Conservation (phyloP, 352 stramenopile genomes). For the Globisporangium apiculatum region DNA sequence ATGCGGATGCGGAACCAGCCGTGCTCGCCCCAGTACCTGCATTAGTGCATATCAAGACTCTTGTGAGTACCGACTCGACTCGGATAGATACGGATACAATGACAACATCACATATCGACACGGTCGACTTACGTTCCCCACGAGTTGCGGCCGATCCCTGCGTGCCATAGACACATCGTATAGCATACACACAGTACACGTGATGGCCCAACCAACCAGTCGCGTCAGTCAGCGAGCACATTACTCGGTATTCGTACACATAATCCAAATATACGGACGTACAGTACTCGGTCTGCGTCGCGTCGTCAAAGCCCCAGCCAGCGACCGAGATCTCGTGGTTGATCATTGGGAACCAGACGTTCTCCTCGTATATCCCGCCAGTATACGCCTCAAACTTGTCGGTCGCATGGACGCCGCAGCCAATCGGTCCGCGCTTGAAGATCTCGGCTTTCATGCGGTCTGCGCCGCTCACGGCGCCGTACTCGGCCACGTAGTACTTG, state of each 20-base stretch:
- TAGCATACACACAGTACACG: not conserved
- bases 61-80: not conserved
- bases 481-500: constrained; percentile 89
- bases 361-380: constrained; percentile 79
- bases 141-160: constrained; percentile 88
- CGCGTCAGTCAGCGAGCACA: not conserved
- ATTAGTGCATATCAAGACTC: not conserved
- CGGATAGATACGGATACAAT: not conserved
- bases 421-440: constrained; percentile 87
- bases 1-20: constrained; percentile 90
- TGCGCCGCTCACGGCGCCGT: constrained; percentile 78
- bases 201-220: not conserved
- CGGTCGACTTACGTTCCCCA: constrained; percentile 57
- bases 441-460: constrained; percentile 91
- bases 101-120: not conserved
- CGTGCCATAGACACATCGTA: not conserved
- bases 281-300: constrained; percentile 88
- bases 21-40: constrained; percentile 86
- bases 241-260: not conserved
- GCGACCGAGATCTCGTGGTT: constrained; percentile 89
- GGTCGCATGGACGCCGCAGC: constrained; percentile 83
- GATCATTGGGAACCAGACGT: constrained; percentile 73
- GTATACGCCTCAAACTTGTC: constrained; percentile 78
- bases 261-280: constrained; percentile 10
- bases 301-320: constrained; percentile 83